Evolutionary conservation across 2,329 filamentous ascomycete species (phyloP).

Genomic region (Pseudogymnoascus sp.): DNA sequence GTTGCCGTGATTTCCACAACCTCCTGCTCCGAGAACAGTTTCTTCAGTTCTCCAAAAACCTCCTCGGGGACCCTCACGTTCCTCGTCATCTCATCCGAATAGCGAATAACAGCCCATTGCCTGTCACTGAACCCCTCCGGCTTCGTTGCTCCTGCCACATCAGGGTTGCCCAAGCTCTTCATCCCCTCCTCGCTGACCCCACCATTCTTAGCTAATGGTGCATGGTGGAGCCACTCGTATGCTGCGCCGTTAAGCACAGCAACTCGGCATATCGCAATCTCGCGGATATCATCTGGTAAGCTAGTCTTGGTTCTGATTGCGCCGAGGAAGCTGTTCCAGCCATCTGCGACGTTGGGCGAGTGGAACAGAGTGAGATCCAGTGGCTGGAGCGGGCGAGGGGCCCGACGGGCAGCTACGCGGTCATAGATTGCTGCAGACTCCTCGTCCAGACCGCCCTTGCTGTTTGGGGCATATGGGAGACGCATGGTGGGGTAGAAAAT

Average conservation of each 20-base stretch:
- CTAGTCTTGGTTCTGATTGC: conserved; percentile 47
- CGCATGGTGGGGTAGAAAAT: conserved; percentile 41
- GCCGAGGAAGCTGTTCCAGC: conserved; percentile 63
- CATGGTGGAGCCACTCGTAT: conserved; percentile 80
- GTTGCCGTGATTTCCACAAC: conserved; percentile 76
- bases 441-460: conserved; percentile 34
- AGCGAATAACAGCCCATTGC: conserved; percentile 61
- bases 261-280: conserved; percentile 73
- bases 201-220: conserved; percentile 41
- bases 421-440: conserved; percentile 46
- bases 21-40: conserved; percentile 57
- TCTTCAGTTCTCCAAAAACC: conserved; percentile 56
- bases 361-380: conserved; percentile 73
- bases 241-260: conserved; percentile 72
- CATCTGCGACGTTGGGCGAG: conserved; percentile 64
- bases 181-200: conserved; percentile 24
- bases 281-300: conserved; percentile 50
- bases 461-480: conserved; percentile 54
- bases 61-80: conserved; percentile 59
- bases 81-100: conserved; percentile 78
- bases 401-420: conserved; percentile 56
- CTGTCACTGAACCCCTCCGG: conserved; percentile 39
- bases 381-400: conserved; percentile 60
- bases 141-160: conserved; percentile 26
- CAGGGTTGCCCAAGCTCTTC: conserved; percentile 18